Evolutionary conservation across 2,329 filamentous ascomycete genomes (phyloP).

Genomic region (Cytospora leucostoma): DNA sequence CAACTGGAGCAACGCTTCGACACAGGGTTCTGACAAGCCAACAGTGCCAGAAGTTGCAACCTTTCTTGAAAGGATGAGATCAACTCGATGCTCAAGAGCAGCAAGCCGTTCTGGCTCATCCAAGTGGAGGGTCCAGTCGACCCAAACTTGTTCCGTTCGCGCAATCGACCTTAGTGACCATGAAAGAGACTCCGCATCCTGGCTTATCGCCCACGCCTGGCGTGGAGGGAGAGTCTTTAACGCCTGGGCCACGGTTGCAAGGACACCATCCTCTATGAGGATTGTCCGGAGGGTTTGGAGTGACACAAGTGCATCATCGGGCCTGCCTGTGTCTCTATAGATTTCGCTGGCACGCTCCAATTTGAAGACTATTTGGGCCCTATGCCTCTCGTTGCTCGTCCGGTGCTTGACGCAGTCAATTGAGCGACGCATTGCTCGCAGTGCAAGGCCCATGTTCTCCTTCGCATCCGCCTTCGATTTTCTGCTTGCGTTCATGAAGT

Average conservation of each 20-base stretch:
- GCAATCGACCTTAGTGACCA: conserved; percentile 61
- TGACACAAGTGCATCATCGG: conserved; percentile 59
- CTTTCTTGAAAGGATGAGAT: conserved; percentile 43
- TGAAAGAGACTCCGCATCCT: conserved; percentile 55
- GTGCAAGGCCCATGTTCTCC: conserved; percentile 35
- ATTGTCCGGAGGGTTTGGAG: conserved; percentile 63
- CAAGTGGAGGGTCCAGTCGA: conserved; percentile 58
- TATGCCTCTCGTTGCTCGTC: conserved; percentile 55
- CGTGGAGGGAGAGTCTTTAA: conserved; percentile 53
- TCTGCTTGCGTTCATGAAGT: conserved; percentile 38
- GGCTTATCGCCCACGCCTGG: conserved; percentile 54
- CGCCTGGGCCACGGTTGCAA: conserved; percentile 53
- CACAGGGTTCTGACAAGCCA: conserved; percentile 45
- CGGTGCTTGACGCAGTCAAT: conserved; percentile 62
- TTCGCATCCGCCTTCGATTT: conserved; percentile 28
- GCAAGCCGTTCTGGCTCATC: conserved; percentile 55
- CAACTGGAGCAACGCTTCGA: conserved; percentile 50
- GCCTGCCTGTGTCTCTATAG: conserved; percentile 54
- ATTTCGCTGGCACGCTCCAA: conserved; percentile 67
- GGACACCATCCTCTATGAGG: conserved; percentile 59
- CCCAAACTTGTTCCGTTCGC: conserved; percentile 58
- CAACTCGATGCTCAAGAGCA: conserved; percentile 61
- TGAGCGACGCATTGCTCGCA: conserved; percentile 63
- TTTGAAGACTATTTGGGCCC: conserved; percentile 63
- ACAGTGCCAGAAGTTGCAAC: conserved; percentile 36